phyloP scores from a whole-genome alignment of 2,329 filamentous ascomycete genomes.

The Colletotrichum cereale region DNA sequence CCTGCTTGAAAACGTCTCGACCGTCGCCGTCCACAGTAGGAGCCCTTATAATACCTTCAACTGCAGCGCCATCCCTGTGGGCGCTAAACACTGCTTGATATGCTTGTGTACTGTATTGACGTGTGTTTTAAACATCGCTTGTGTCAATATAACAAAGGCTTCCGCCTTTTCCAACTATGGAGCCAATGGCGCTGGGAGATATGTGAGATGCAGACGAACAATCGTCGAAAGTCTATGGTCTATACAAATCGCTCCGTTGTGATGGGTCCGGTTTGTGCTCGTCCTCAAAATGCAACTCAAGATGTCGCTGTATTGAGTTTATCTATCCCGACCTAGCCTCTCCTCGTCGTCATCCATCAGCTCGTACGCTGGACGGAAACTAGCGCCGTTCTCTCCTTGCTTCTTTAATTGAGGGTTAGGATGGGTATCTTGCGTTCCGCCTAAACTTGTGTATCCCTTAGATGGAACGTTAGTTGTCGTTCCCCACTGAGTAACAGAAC shows the following conservation, averaged over 20 bases:
- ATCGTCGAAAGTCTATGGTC: constrained; percentile 29
- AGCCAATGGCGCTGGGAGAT: neutral
- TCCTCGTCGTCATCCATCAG: constrained; percentile 82
- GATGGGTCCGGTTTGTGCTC: neutral
- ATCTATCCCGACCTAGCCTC: constrained; percentile 78
- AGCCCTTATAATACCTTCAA: neutral
- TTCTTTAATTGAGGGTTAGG: constrained; percentile 82
- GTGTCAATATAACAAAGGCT: neutral
- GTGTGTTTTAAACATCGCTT: neutral
- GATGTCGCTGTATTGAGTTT: constrained; percentile 29
- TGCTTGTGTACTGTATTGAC: neutral
- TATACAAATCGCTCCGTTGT: constrained; percentile 22
- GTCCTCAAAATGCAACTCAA: neutral
- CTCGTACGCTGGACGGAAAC: constrained; percentile 81
- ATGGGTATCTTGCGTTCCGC: constrained; percentile 87
- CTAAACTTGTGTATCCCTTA: constrained; percentile 88
- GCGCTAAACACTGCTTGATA: neutral
- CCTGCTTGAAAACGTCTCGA: no score
- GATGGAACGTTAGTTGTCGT: neutral
- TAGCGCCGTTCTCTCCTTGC: constrained; percentile 48
- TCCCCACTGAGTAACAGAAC: neutral
- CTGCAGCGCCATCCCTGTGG: neutral
- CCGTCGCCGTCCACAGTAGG: neutral
- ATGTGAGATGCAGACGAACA: neutral
- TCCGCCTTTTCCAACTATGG: no score